These are phyloP conservation scores for Pelagophyceae sp. DNA, from an alignment of 352 stramenopile species.

Conservation along the genomic window DNA sequence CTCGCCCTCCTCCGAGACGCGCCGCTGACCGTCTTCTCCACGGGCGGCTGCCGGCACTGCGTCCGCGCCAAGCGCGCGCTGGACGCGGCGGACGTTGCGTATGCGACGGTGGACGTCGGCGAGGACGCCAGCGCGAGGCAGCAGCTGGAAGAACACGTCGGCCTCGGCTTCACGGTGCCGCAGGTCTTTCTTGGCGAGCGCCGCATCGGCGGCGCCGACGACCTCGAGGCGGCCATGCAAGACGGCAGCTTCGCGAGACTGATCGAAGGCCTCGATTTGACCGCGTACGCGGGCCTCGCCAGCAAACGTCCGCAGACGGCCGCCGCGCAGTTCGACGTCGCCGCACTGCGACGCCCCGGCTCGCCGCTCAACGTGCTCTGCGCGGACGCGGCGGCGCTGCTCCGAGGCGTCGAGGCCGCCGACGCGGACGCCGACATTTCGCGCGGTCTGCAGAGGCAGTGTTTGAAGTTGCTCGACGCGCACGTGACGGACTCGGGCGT, in stretches of 20 bases:
- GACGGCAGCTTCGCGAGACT: conserved; percentile 8
- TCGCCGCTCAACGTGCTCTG: conserved; percentile 17
- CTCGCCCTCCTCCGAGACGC: neutral
- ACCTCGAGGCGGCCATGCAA: conserved; percentile 22
- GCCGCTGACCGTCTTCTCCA: conserved; percentile 27
- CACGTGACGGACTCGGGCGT: neutral
- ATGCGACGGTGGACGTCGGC: conserved; percentile 20
- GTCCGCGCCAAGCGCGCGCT: conserved; percentile 24
- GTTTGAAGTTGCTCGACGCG: neutral
- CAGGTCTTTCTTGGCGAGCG: conserved; percentile 48
- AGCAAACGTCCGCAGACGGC: neutral
- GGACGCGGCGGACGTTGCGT: neutral
- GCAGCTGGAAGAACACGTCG: conserved; percentile 9
- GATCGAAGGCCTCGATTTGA: neutral
- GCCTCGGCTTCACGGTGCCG: conserved; percentile 30
- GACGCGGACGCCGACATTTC: neutral
- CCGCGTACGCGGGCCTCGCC: neutral
- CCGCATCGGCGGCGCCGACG: conserved; percentile 42
- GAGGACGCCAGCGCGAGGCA: conserved; percentile 24
- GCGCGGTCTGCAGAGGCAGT: neutral
- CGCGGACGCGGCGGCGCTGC: neutral
- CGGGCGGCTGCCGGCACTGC: conserved; percentile 25
- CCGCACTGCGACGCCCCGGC: neutral
- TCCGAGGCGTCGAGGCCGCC: neutral
- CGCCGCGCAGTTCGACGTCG: neutral